These are phyloP conservation scores for Leccinum barrowsii DNA, from an alignment of 768 basidiomycete genomes.

Conservation along the genomic window DNA sequence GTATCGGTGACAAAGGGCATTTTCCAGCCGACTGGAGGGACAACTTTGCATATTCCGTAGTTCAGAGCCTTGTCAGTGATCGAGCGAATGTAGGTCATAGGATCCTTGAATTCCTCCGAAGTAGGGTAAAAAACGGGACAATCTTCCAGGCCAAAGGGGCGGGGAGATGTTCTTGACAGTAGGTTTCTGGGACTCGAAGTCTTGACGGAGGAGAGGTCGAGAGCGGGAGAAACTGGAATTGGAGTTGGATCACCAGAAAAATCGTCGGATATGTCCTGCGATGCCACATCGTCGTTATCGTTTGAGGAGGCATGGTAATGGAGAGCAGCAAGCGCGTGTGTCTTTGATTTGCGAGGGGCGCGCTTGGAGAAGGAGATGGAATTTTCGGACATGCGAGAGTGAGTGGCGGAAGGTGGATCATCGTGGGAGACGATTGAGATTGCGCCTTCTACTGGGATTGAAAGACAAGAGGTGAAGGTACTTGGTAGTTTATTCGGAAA, in stretches of 20 bases:
- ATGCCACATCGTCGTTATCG: slow-evolving; percentile 45
- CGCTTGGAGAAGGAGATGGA: slow-evolving; percentile 51
- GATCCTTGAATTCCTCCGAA: slow-evolving; percentile 88
- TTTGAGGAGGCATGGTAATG: slow-evolving; percentile 60
- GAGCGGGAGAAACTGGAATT: slow-evolving; percentile 56
- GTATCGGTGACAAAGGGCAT: slow-evolving; percentile 96
- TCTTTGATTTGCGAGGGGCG: slow-evolving; percentile 88
- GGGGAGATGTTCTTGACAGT: slow-evolving; percentile 37
- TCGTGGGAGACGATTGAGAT: slow-evolving; percentile 56
- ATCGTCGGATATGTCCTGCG: slow-evolving; percentile 42
- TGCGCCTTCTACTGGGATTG: slow-evolving; percentile 76
- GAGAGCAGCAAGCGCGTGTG: slow-evolving; percentile 77
- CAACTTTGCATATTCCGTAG: slow-evolving; percentile 93
- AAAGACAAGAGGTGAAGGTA: slow-evolving; percentile 63
- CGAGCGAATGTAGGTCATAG: slow-evolving; percentile 87
- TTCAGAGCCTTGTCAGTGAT: slow-evolving; percentile 67
- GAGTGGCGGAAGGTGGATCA: slow-evolving; percentile 32
- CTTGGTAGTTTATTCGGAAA: slow-evolving; percentile 45
- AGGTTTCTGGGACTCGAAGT: slow-evolving; percentile 51
- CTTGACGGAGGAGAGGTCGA: slow-evolving; percentile 73
- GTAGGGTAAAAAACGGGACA: slow-evolving; percentile 90
- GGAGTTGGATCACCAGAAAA: slow-evolving; percentile 50
- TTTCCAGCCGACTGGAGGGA: slow-evolving; percentile 90
- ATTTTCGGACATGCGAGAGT: slow-evolving; percentile 33
- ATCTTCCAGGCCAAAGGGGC: slow-evolving; percentile 85